Evolutionary conservation across 495 filamentous ascomycete species (phyloP).

Genomic region (Polyplosphaeria fusca): DNA sequence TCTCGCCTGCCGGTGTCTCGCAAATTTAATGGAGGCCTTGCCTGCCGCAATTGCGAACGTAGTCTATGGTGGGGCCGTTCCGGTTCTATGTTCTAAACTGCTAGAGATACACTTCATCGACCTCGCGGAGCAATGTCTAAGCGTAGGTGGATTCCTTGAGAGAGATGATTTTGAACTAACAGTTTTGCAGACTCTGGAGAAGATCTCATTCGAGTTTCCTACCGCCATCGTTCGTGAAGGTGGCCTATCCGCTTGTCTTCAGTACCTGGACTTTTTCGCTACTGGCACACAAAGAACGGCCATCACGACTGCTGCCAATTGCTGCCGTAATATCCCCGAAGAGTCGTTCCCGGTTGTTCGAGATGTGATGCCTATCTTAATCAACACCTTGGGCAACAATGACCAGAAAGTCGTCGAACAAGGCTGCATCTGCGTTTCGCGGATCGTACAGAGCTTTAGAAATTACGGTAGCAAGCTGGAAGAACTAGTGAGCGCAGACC

Average conservation of each 20-base stretch:
- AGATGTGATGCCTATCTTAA: constrained; percentile 92
- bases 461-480: constrained; percentile 82
- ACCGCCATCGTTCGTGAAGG: constrained; percentile 94
- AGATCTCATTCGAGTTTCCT: constrained; percentile 96
- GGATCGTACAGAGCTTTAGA: constrained; percentile 95
- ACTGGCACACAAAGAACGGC: constrained; percentile 96
- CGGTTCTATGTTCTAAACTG: constrained; percentile 88
- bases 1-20: constrained; percentile 90
- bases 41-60: constrained; percentile 90
- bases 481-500: constrained; percentile 79
- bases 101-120: constrained; percentile 95
- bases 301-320: constrained; percentile 95
- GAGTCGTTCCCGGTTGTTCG: constrained; percentile 84
- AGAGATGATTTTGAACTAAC: constrained; percentile 41
- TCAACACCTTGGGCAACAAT: constrained; percentile 83
- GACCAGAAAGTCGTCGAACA: constrained; percentile 98
- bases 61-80: constrained; percentile 93
- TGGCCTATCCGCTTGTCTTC: constrained; percentile 87
- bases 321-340: constrained; percentile 91
- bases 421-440: constrained; percentile 90
- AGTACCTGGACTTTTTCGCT: constrained; percentile 94
- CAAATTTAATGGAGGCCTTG: constrained; percentile 96
- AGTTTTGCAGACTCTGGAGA: constrained; percentile 95
- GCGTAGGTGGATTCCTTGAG: constrained; percentile 52
- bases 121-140: constrained; percentile 93